Percentiles rank a stretch among this genome's conserved stretches.
These are phyloP conservation scores for Xylariales sp. DNA, from an alignment of 2,329 filamentous ascomycete species.

Conservation along the genomic window DNA sequence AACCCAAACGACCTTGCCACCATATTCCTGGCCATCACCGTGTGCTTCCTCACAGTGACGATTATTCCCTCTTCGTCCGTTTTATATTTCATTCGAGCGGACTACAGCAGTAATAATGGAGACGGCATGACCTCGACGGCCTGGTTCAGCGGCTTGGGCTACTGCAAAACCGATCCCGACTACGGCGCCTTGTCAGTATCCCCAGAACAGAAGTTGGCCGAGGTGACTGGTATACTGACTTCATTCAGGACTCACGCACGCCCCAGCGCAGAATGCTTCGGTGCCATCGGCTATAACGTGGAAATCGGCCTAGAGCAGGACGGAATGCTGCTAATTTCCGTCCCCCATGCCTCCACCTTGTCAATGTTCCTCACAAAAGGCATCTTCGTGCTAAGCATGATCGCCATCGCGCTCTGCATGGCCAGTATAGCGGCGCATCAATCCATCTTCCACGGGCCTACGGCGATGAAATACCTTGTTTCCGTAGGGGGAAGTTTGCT, in stretches of 20 bases:
- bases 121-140: constrained; percentile 18
- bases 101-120: constrained; percentile 14
- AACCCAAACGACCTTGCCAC: constrained; percentile 29
- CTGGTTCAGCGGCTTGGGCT: constrained; percentile 34
- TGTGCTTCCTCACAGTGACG: constrained; percentile 16
- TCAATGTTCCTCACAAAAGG: constrained; percentile 23
- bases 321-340: neutral
- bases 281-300: constrained; percentile 23
- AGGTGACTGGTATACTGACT: constrained; percentile 1
- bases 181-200: constrained; percentile 26
- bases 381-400: constrained; percentile 11
- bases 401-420: constrained; percentile 25
- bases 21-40: constrained; percentile 22
- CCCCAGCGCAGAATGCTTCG: constrained; percentile 3
- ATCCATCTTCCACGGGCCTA: constrained; percentile 16
- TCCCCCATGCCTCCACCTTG: neutral
- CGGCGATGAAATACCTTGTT: constrained; percentile 8
- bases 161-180: constrained; percentile 25
- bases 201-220: neutral
- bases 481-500: constrained; percentile 21
- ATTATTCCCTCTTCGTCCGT: constrained; percentile 24
- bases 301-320: neutral
- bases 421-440: constrained; percentile 26
- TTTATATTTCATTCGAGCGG: constrained; percentile 30
- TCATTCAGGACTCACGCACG: neutral